A percentile compares a stretch with the other conserved stretches of the same genome.
Conservation (phyloP, 2,329 filamentous ascomycete genomes). For the Magnaporthiopsis rhizophila region DNA sequence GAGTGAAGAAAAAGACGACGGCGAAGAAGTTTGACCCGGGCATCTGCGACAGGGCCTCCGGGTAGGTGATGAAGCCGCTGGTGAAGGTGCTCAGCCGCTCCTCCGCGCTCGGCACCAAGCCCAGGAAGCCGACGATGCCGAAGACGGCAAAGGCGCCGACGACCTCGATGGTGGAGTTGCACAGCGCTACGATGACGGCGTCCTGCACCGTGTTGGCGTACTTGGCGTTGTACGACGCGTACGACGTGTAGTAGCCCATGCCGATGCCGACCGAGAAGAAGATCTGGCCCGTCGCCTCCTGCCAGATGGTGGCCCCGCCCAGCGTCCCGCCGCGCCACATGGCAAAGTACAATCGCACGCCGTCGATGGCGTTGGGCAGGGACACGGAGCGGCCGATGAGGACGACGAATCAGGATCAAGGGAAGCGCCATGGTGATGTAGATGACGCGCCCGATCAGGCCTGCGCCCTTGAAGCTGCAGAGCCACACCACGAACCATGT, state of each 20-base stretch:
- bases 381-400: background rate
- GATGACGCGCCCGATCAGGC: background rate
- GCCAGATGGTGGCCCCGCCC: background rate
- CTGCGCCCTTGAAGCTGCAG: conserved; percentile 3
- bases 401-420: conserved; percentile 1
- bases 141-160: background rate
- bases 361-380: background rate
- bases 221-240: conserved; percentile 2
- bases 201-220: conserved; percentile 2
- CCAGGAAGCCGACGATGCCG: conserved; percentile 1
- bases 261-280: conserved; percentile 1
- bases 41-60: background rate
- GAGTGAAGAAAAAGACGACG: conserved; percentile 3
- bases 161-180: conserved; percentile 3
- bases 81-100: background rate
- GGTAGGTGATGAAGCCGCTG: conserved; percentile 1
- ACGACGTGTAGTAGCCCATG: conserved; percentile 2
- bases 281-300: conserved; percentile 1
- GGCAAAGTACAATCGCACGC: background rate
- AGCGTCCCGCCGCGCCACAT: background rate
- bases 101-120: background rate
- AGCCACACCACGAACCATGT: conserved; percentile 1
- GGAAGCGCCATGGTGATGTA: conserved; percentile 4
- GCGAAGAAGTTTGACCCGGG: conserved; percentile 1
- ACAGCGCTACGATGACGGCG: background rate